Evolutionary conservation across 495 filamentous ascomycete genomes (phyloP), one percentile per base, ranked within the genome.

Genomic region (Neurospora africana): DNA sequence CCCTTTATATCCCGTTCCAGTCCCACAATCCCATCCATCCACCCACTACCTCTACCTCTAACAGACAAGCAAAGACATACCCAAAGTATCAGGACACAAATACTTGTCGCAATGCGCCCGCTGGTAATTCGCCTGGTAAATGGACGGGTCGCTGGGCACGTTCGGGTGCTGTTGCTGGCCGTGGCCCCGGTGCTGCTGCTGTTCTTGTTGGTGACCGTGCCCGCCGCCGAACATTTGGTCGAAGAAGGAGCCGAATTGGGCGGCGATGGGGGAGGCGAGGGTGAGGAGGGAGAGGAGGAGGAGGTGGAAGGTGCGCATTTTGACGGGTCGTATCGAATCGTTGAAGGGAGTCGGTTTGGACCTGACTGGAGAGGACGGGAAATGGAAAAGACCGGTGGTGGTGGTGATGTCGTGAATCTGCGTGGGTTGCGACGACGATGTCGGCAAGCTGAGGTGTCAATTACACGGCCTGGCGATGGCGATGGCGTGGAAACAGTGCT

Each of bases 11-110:
- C 36, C 36, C 2, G 1, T 30, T 30, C 30, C 30, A 30, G 30
- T 30, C 30, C 30, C 30, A 30, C n/a, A n/a, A 30, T 30, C 30
- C 30, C 30, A 30, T 30, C 30, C 30, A 30, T 30, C 30, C 13
- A n/a, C 41, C 17, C n/a, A n/a, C n/a, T n/a, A n/a, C n/a, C n/a
- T n/a, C n/a, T n/a, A n/a, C n/a, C n/a, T n/a, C n/a, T n/a, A n/a
- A n/a, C n/a, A n/a, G n/a, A n/a, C n/a, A n/a, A n/a, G n/a, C n/a
- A n/a, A n/a, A 30, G 23, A 27, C 80, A 65, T 74, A 86, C 84
- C 89, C 33, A 97, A 87, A 5, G 93, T 97, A 69, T 89, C 91
- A 1, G 94, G 94, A 78, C 94, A 97, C n/a, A 97, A 88, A 79
- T 97, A 98, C 76, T 93, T 92, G 72, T 90, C 87, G 84, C 94